Conservation (phyloP, 108 stramenopile genomes). For the Halocafeteria seosinensis region DNA sequence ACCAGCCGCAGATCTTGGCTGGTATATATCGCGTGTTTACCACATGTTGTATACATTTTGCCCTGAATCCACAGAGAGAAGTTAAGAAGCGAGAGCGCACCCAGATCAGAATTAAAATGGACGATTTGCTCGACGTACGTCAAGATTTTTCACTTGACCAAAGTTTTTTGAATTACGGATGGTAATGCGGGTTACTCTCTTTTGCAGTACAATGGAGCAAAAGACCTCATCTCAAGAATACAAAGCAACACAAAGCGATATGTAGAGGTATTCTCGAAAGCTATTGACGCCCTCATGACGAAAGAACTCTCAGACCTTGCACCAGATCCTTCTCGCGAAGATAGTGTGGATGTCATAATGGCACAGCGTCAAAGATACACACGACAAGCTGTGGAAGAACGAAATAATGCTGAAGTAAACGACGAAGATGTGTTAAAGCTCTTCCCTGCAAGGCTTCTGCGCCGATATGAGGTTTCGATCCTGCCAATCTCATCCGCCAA, state of each 20-base stretch:
- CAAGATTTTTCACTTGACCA: background rate
- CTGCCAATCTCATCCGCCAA: background rate
- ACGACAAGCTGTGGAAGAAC: background rate
- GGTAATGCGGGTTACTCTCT: background rate
- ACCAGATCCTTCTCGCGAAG: background rate
- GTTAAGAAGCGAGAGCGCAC: background rate
- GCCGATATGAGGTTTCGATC: constrained; percentile 6
- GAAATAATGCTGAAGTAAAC: background rate
- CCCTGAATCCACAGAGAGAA: no score
- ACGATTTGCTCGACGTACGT: background rate
- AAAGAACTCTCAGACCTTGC: background rate
- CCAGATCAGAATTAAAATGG: background rate
- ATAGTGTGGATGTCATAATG: background rate
- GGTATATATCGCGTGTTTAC: no score
- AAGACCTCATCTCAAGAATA: constrained; percentile 4
- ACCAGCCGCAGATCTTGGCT: no score
- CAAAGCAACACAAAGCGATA: background rate
- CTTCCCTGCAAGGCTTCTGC: background rate
- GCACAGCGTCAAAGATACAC: background rate
- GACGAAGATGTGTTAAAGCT: background rate
- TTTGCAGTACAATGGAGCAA: background rate
- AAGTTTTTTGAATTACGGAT: background rate
- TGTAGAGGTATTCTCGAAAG: background rate
- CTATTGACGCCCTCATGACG: background rate
- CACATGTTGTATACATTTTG: no score